Conservation (phyloP, 2,329 filamentous ascomycete species). For the Xylariales sp. region DNA sequence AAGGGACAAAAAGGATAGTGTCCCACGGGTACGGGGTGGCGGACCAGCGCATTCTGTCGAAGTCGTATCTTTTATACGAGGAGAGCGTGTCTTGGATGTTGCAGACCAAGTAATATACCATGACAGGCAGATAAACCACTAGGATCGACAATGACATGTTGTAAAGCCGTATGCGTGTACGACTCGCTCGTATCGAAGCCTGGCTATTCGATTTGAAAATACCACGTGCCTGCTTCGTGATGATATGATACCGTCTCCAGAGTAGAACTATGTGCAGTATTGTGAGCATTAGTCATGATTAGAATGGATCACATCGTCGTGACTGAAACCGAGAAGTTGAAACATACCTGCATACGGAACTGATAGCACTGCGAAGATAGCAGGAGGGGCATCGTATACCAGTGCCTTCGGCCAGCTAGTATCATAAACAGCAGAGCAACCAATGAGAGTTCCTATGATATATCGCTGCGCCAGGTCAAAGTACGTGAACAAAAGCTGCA, state of each 20-base stretch:
- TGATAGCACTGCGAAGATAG: slow-evolving; percentile 57
- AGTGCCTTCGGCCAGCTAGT: slow-evolving; percentile 61
- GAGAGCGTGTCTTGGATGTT: slow-evolving; percentile 54
- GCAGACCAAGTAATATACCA: slow-evolving; percentile 54
- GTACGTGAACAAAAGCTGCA: slow-evolving; percentile 62
- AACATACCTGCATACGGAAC: slow-evolving; percentile 62
- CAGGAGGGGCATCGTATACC: slow-evolving; percentile 61
- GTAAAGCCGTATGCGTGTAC: slow-evolving; percentile 65
- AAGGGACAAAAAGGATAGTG: slow-evolving; percentile 60
- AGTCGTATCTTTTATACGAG: slow-evolving; percentile 54
- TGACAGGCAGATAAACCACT: slow-evolving; percentile 62
- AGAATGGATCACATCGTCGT: not conserved
- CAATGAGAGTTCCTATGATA: slow-evolving; percentile 60
- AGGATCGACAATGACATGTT: slow-evolving; percentile 65
- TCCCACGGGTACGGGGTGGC: slow-evolving; percentile 57
- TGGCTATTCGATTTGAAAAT: slow-evolving; percentile 56
- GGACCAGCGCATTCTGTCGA: slow-evolving; percentile 55
- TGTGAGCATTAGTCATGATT: slow-evolving; percentile 16
- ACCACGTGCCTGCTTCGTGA: slow-evolving; percentile 56
- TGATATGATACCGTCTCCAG: slow-evolving; percentile 60
- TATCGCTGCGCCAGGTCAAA: slow-evolving; percentile 62
- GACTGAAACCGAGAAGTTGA: not conserved
- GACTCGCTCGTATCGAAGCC: slow-evolving; percentile 57
- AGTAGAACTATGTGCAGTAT: slow-evolving; percentile 51
- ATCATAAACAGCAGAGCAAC: slow-evolving; percentile 60